phyloP scores from a whole-genome alignment of 208 protist genomes.

The Acanthamoeba culbertsoni region DNA sequence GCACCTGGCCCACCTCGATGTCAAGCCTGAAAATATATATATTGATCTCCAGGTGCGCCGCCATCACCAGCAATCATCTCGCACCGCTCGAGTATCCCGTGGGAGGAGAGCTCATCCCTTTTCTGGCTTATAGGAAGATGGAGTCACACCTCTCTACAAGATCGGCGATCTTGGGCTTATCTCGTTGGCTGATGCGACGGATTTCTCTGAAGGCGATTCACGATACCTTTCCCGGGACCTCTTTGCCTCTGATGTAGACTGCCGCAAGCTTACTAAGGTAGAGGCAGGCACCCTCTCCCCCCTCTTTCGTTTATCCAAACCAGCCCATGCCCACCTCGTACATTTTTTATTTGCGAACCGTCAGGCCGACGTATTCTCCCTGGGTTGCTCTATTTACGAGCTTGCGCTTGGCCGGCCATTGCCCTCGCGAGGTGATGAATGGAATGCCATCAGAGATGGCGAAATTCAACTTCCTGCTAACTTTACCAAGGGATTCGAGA shows the following conservation, averaged over 20 bases:
- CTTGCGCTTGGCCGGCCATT: neutral
- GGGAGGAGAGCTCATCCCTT: no score
- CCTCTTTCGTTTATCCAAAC: no score
- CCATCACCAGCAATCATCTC: neutral
- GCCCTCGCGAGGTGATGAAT: slow-evolving; percentile 26
- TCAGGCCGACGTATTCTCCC: slow-evolving; percentile 54
- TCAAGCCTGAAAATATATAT: slow-evolving; percentile 59
- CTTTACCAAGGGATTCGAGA: neutral
- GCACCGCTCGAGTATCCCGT: no score
- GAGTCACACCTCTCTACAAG: slow-evolving; percentile 18
- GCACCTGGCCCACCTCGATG: slow-evolving; percentile 22
- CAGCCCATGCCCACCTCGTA: no score
- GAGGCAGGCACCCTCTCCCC: no score
- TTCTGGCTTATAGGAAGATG: neutral
- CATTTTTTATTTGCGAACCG: no score
- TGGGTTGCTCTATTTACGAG: slow-evolving; percentile 50
- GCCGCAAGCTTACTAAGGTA: slow-evolving; percentile 30
- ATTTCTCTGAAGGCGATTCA: slow-evolving; percentile 13
- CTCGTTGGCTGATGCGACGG: slow-evolving; percentile 37
- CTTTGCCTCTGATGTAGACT: slow-evolving; percentile 25
- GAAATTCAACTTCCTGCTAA: slow-evolving; percentile 1
- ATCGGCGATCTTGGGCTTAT: slow-evolving; percentile 54
- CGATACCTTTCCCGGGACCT: slow-evolving; percentile 53
- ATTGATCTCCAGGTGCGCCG: neutral
- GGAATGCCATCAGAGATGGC: slow-evolving; percentile 53